Evolutionary conservation across 768 basidiomycete species (phyloP), one percentile per base, ranked within the genome.

Genomic region (Phanerochaete sordida): DNA sequence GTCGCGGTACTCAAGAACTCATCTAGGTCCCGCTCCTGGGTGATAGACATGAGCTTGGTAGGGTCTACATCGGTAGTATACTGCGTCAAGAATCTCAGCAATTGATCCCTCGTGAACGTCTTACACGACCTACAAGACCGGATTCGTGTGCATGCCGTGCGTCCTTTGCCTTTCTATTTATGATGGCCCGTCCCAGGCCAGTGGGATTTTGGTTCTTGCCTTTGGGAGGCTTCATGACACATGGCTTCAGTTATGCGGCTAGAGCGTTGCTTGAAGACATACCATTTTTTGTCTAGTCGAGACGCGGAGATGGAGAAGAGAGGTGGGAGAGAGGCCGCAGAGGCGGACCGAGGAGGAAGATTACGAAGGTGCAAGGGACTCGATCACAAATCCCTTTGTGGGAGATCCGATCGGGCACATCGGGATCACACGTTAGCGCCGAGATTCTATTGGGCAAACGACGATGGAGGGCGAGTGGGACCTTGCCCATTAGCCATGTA

Each of bases 1-100:
- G 94, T 91, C 11, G 97, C 97, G 13, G 93, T 97, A 69, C 85
- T 95, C 57, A 99, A 74, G 72, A 99, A 99, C 74, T 95, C 96
- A 65, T 98, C 95, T 21, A 99, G 79, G 77, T 98, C 95, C 57
- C 86, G 79, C 75, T 99, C 96, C 75, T 98, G 95, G 0, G 97
- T 99, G 23, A 99, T 87, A 0, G 96, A 98, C 70, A 88, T 85
- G 37, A 99, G 81, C 33, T 86, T 79, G 7, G 85, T 80, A 12
- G 81, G 72, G 58, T 91, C 88, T 21, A 86, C 53, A 66, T 96
- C 93, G 1, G 90, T 87, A 4, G 84, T 82, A 72, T 90, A 94
- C 92, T 93, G 66, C 47, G 30, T 9, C 44, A 51, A 27, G 19
- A 19, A n/a, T n/a, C 13, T 24, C 15, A 39, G 23, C 21, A 23